These are phyloP conservation scores for Auricularia auricula-judae DNA, from an alignment of 768 basidiomycete genomes.

Conservation along the genomic window DNA sequence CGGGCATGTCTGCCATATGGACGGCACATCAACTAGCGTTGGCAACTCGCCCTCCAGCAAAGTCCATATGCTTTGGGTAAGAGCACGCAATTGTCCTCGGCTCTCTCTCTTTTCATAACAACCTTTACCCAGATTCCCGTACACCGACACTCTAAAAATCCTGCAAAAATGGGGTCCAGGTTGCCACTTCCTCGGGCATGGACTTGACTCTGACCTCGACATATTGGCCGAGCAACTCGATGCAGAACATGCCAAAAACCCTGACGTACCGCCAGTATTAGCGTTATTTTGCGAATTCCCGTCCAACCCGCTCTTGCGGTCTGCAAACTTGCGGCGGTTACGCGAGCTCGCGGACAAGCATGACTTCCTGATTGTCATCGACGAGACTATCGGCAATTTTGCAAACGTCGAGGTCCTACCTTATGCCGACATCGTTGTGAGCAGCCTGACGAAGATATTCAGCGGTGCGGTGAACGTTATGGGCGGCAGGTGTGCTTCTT, in stretches of 20 bases:
- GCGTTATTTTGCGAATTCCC: conserved; percentile 91
- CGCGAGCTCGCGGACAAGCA: conserved; percentile 77
- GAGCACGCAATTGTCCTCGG: conserved; percentile 14
- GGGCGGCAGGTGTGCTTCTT: conserved; percentile 74
- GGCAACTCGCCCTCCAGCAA: conserved; percentile 42
- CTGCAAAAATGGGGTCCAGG: conserved; percentile 96
- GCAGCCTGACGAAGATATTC: conserved; percentile 90
- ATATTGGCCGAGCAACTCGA: conserved; percentile 55
- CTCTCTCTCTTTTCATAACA: too few species aligned
- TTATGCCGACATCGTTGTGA: conserved; percentile 81
- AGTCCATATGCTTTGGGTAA: conserved; percentile 92
- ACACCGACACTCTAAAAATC: conserved; percentile 89
- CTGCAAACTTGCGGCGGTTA: conserved; percentile 64
- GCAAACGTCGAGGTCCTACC: conserved; percentile 85
- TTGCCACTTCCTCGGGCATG: conserved; percentile 77
- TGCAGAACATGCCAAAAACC: conserved; percentile 26
- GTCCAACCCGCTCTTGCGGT: conserved; percentile 87
- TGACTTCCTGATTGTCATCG: conserved; percentile 79
- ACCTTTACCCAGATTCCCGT: conserved; percentile 63
- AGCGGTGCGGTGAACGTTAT: conserved; percentile 92
- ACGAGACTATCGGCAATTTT: conserved; percentile 93
- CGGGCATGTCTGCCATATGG: conserved; percentile 95
- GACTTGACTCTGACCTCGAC: conserved; percentile 65
- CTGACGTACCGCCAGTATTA: conserved; percentile 48
- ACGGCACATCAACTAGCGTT: conserved; percentile 68